Conservation (phyloP, 163 green algal species). For the Scenedesmus sp. region DNA sequence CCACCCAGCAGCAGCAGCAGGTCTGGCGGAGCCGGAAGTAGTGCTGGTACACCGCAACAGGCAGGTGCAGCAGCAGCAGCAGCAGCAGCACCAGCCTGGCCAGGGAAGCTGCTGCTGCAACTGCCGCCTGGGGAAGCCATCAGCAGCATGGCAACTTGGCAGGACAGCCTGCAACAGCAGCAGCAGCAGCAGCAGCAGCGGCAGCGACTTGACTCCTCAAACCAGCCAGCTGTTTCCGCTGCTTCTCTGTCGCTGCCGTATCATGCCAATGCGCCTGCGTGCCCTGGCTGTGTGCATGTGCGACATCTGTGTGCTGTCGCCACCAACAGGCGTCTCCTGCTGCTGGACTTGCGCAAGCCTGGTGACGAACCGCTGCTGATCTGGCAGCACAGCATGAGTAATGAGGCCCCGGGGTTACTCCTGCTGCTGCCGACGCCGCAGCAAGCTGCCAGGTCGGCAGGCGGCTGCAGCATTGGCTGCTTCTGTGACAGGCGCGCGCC, state of each 20-base stretch:
- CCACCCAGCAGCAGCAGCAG: neutral
- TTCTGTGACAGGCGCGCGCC: neutral
- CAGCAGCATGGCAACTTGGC: neutral
- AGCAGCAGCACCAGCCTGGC: constrained; percentile 8
- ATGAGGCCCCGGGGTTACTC: neutral
- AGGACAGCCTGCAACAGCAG: neutral
- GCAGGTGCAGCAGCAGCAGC: constrained; percentile 27
- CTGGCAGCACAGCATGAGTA: constrained; percentile 30
- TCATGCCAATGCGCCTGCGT: neutral
- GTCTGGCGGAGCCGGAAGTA: neutral
- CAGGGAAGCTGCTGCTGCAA: constrained; percentile 43
- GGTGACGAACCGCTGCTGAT: constrained; percentile 26
- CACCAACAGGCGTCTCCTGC: constrained; percentile 40
- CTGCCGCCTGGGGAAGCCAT: constrained; percentile 42
- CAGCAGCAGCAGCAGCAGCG: constrained; percentile 17
- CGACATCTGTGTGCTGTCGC: constrained; percentile 18
- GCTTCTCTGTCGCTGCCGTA: neutral
- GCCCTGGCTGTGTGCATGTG: neutral
- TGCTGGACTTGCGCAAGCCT: constrained; percentile 46
- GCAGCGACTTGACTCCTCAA: neutral
- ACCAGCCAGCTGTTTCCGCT: neutral
- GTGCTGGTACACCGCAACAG: neutral
- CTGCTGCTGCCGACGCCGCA: constrained; percentile 47
- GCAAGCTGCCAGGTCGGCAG: constrained; percentile 16
- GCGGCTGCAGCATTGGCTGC: neutral